These are phyloP conservation scores for Aleurites moluccanus DNA, from an alignment of 441 rosid genomes.

Conservation along the genomic window DNA sequence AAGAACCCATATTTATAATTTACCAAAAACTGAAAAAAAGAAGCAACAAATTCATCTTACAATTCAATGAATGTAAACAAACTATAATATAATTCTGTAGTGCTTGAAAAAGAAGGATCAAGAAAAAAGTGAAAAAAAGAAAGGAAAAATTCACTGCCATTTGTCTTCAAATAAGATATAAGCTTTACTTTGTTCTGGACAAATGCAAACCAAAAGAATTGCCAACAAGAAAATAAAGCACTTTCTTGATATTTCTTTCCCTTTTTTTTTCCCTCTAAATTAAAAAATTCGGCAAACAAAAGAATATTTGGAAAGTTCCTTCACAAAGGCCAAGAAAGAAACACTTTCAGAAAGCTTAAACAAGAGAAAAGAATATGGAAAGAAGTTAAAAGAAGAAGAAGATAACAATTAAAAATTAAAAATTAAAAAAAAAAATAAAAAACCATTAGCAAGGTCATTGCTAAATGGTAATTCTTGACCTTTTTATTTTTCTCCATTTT, in stretches of 20 bases:
- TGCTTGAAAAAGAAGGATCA: background rate
- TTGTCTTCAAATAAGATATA: background rate
- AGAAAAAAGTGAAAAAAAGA: background rate
- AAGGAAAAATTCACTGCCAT: conserved; percentile 14
- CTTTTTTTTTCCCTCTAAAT: background rate
- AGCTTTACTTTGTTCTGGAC: background rate
- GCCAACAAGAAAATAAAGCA: no score
- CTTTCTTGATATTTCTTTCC: background rate
- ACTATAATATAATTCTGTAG: background rate
- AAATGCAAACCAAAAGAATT: background rate
- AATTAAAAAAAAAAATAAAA: background rate
- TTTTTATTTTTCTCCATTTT: no score
- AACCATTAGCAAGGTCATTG: background rate
- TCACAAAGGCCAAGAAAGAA: background rate
- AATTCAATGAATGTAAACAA: no score
- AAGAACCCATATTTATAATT: background rate
- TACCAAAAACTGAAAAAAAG: background rate
- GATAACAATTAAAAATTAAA: no score
- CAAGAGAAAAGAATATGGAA: background rate
- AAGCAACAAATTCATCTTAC: background rate
- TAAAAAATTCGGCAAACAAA: background rate
- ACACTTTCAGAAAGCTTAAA: conserved; percentile 1
- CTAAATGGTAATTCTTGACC: background rate
- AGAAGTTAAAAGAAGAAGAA: background rate
- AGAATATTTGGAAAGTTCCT: background rate